A percentile compares a stretch with the other conserved stretches of the same genome.
phyloP scores from a whole-genome alignment of 2,329 filamentous ascomycete species.

The Periconia digitata region DNA sequence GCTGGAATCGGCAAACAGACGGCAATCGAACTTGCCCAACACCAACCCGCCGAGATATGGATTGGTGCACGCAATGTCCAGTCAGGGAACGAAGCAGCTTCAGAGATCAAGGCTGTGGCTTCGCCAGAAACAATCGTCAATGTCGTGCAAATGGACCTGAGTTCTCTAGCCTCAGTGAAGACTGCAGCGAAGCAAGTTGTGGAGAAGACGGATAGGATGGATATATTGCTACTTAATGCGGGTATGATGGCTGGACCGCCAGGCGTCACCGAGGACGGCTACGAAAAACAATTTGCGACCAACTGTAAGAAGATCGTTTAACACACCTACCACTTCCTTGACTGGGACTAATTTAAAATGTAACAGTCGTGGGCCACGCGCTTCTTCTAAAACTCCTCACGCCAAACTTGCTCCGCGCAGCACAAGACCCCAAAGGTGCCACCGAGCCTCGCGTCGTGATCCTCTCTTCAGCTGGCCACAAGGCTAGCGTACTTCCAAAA shows the following conservation, averaged over 20 bases:
- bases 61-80: conserved; percentile 40
- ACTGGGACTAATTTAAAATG: too few species aligned
- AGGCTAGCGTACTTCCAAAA: conserved; percentile 17
- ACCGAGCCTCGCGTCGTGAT: conserved; percentile 47
- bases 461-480: conserved; percentile 27
- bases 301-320: conserved; percentile 40
- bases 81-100: conserved; percentile 7
- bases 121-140: conserved; percentile 5
- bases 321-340: too few species aligned
- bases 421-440: conserved; percentile 20
- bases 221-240: conserved; percentile 48
- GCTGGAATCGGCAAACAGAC: conserved; percentile 48
- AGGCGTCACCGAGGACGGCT: conserved; percentile 45
- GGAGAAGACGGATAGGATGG: conserved; percentile 31
- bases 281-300: conserved; percentile 52
- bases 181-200: conserved; percentile 32
- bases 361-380: conserved; percentile 43
- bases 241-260: conserved; percentile 40
- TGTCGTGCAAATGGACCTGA: conserved; percentile 39
- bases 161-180: conserved; percentile 33
- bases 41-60: conserved; percentile 45
- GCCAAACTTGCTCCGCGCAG: conserved; percentile 43
- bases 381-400: conserved; percentile 46
- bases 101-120: conserved; percentile 8
- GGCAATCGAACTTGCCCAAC: conserved; percentile 42